Percentiles rank a stretch among this genome's conserved stretches.
These are phyloP conservation scores for Mastigamoeba balamuthi DNA, from an alignment of 78 protist species.

Conservation along the genomic window DNA sequence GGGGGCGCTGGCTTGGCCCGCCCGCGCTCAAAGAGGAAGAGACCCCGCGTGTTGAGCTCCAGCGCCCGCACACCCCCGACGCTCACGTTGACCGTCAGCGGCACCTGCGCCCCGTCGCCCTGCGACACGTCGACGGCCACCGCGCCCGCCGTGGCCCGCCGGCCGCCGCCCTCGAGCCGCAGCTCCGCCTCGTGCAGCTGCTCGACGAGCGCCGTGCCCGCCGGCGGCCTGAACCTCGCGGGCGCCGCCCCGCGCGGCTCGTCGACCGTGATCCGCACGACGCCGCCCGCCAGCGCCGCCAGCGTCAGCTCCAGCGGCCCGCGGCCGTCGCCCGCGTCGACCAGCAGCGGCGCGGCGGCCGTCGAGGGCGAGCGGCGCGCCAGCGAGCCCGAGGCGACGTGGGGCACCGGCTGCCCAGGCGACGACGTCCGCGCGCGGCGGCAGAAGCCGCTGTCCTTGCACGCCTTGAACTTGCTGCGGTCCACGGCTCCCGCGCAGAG, in stretches of 20 bases:
- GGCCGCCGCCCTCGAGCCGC: neutral
- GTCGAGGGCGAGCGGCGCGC: neutral
- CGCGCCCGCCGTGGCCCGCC: neutral
- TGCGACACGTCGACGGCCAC: neutral
- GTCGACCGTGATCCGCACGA: neutral
- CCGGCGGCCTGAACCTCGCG: too few species aligned
- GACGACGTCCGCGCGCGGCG: too few species aligned
- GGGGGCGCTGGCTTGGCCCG: too few species aligned
- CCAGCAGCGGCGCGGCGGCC: neutral
- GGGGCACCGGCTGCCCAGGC: too few species aligned
- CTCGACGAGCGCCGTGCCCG: too few species aligned
- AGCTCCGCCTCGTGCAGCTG: too few species aligned
- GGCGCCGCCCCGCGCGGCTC: neutral
- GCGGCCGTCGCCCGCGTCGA: neutral
- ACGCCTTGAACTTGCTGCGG: conserved; percentile 29
- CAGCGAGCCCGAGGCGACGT: too few species aligned
- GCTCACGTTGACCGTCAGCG: neutral
- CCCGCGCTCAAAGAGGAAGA: too few species aligned
- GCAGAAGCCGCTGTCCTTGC: conserved; percentile 37
- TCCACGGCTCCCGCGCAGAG: conserved; percentile 23
- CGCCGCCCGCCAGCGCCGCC: neutral
- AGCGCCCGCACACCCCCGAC: neutral
- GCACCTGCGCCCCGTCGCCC: neutral
- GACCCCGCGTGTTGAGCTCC: neutral
- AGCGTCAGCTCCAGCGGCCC: neutral